Conservation (phyloP, 768 basidiomycete genomes). For the Mycena haematopus region DNA sequence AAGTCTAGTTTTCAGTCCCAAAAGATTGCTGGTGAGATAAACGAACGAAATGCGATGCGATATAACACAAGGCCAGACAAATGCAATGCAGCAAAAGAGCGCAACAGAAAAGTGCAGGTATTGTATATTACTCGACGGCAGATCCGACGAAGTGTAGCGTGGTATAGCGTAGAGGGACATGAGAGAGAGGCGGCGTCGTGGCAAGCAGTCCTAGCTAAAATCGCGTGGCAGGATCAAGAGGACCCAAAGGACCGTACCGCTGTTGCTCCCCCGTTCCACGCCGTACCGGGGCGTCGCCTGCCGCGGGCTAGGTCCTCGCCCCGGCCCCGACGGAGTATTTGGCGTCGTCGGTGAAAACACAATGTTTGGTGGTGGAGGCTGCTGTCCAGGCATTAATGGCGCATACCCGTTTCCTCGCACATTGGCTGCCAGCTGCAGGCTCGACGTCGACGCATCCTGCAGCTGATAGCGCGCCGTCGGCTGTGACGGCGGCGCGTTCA, state of each 20-base stretch:
- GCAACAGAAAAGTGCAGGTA: slow-evolving; percentile 29
- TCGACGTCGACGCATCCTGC: slow-evolving; percentile 57
- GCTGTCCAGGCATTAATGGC: slow-evolving; percentile 52
- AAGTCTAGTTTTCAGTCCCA: slow-evolving; percentile 15
- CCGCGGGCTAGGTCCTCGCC: slow-evolving; percentile 14
- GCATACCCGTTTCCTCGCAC: slow-evolving; percentile 60
- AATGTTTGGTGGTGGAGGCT: slow-evolving; percentile 31
- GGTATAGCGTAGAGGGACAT: slow-evolving; percentile 31
- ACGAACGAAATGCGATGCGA: slow-evolving; percentile 28
- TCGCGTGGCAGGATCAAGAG: slow-evolving; percentile 64
- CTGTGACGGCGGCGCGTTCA: slow-evolving; percentile 50
- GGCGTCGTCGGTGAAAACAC: slow-evolving; percentile 40
- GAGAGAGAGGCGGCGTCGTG: neutral
- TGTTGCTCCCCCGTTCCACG: slow-evolving; percentile 41
- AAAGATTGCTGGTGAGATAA: slow-evolving; percentile 21
- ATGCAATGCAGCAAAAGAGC: slow-evolving; percentile 25
- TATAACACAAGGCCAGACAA: slow-evolving; percentile 10
- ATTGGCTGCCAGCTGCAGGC: slow-evolving; percentile 39
- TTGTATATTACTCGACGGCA: slow-evolving; percentile 31
- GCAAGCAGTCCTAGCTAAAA: slow-evolving; percentile 46
- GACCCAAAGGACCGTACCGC: slow-evolving; percentile 61
- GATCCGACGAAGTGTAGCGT: slow-evolving; percentile 31
- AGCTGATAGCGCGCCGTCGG: slow-evolving; percentile 68
- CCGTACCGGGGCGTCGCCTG: slow-evolving; percentile 28
- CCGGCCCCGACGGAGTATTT: slow-evolving; percentile 35